Evolutionary conservation across 176 grass and related monocot species (phyloP), one percentile per base, ranked within the genome.

Genomic region (Eleusine indica): DNA sequence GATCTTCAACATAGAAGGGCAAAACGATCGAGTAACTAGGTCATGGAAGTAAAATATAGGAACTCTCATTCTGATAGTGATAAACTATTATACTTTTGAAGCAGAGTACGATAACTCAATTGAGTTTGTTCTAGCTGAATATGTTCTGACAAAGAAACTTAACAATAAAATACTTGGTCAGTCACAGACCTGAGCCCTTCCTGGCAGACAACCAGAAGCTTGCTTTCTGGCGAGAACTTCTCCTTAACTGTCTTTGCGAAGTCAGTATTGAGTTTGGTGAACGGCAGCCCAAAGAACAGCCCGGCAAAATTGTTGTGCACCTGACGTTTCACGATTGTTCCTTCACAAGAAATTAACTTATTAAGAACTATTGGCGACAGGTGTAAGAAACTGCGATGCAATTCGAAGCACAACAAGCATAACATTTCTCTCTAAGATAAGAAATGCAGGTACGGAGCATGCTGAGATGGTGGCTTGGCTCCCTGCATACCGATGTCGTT

Each of bases 261-360:
- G 48, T 98, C 91, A 0, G 51, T 76, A 73, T 98, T 98, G 17
- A 66, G 79, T 84, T 91, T 93, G 32, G 95, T 98, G 84, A 98
- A 98, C 6, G 91, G 42, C 17, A 98, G 52, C 0, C 96, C 96
- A 48, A 91, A 98, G 85, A 98, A 95, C 19, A 98, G 87, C 12
- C 92, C 96, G 0, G 96, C 76, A 16, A 98, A 95, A 48, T 93
- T 95, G 80, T 95, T 98, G 90, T 98, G 92, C 56, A 86, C 48
- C 56, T 83, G 84, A 21, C 96, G 89, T 83, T 95, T 93, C 73
- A 98, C 82, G 68, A 95, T 88, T 32, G 95, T 98, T 18, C 88
- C 95, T 98, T 57, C 18, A 10, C 56, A 53, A 28, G 18, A 78
- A 30, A 86, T n/a, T 21, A 38, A 38, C 2, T 25, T 37, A 47